Conservation (phyloP, 2,329 filamentous ascomycete genomes). For the Decorospora gaudefroyi region DNA sequence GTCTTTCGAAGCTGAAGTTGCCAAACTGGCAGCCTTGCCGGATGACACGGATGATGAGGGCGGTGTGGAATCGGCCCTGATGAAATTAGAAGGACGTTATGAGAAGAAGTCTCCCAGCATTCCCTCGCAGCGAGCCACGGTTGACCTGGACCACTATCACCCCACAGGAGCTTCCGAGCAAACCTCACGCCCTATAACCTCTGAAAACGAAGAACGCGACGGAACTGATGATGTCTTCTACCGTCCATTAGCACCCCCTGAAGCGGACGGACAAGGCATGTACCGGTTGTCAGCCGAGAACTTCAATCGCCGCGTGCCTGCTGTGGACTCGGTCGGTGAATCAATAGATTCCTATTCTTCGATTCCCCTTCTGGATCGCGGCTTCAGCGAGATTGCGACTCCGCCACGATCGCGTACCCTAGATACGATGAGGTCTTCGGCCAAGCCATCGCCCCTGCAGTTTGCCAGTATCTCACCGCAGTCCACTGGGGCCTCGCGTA, state of each 20-base stretch:
- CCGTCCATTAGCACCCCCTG: constrained; percentile 24
- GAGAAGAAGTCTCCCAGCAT: constrained; percentile 54
- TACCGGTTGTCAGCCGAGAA: constrained; percentile 41
- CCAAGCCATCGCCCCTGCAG: constrained; percentile 44
- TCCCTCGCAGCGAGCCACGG: constrained; percentile 24
- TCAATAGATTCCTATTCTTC: constrained; percentile 78
- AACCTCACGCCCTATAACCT: constrained; percentile 24
- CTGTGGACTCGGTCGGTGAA: constrained; percentile 53
- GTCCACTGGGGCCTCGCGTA: constrained; percentile 18
- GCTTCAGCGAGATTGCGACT: constrained; percentile 43
- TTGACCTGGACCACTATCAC: constrained; percentile 30
- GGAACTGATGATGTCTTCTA: constrained; percentile 36
- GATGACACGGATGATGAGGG: constrained; percentile 78
- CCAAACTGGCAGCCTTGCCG: constrained; percentile 83
- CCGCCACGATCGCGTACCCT: constrained; percentile 37
- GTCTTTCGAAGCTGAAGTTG: constrained; percentile 87
- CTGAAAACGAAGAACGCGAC: constrained; percentile 23
- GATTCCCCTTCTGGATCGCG: constrained; percentile 74
- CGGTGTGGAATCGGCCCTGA: constrained; percentile 86
- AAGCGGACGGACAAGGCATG: constrained; percentile 37
- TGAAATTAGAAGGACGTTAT: constrained; percentile 90
- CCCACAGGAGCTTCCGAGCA: constrained; percentile 26
- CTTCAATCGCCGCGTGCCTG: constrained; percentile 33
- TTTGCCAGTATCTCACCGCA: constrained; percentile 21
- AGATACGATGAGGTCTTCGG: constrained; percentile 56